A percentile compares a stretch with the other conserved stretches of the same genome.
Evolutionary conservation across 495 filamentous ascomycete species (phyloP).

Genomic region (Neurospora sp.): DNA sequence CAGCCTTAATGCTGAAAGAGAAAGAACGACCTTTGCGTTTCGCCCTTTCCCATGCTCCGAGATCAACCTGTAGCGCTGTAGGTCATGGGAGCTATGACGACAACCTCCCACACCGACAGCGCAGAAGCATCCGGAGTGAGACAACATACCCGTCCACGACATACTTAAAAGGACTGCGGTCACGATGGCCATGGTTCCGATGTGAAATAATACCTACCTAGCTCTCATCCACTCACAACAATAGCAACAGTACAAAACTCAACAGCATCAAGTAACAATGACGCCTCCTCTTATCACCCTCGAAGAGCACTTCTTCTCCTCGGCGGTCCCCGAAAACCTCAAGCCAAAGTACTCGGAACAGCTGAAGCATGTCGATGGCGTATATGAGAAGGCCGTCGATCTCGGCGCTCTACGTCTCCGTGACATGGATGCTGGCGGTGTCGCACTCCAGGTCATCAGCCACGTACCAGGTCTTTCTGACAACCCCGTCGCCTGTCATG

Average conservation of each 20-base stretch:
- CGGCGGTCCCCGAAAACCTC: conserved; percentile 14
- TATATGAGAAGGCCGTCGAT: conserved; percentile 25
- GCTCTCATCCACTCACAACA: not conserved
- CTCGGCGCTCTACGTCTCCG: conserved; percentile 34
- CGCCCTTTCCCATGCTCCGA: not conserved
- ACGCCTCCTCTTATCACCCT: conserved; percentile 40
- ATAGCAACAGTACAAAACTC: not conserved
- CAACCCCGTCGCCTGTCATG: conserved; percentile 25
- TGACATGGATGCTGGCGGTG: conserved; percentile 40
- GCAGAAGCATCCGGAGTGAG: not conserved
- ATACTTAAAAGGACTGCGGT: not conserved
- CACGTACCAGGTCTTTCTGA: conserved; percentile 34
- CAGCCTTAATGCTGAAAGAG: not conserved
- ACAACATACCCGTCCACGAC: not conserved
- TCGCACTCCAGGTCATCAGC: conserved; percentile 49
- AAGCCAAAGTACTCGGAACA: conserved; percentile 18
- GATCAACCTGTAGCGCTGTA: not conserved
- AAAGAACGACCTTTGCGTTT: not conserved
- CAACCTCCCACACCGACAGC: not conserved
- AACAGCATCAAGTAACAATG: not conserved
- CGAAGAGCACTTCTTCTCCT: conserved; percentile 50
- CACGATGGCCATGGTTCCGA: not conserved
- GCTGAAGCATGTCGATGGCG: conserved; percentile 16
- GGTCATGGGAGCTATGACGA: not conserved
- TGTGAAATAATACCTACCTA: not conserved